Evolutionary conservation across 257 asterid genomes (phyloP), one percentile per base, ranked within the genome.

Genomic region (Dorcoceras hygrometricum): DNA sequence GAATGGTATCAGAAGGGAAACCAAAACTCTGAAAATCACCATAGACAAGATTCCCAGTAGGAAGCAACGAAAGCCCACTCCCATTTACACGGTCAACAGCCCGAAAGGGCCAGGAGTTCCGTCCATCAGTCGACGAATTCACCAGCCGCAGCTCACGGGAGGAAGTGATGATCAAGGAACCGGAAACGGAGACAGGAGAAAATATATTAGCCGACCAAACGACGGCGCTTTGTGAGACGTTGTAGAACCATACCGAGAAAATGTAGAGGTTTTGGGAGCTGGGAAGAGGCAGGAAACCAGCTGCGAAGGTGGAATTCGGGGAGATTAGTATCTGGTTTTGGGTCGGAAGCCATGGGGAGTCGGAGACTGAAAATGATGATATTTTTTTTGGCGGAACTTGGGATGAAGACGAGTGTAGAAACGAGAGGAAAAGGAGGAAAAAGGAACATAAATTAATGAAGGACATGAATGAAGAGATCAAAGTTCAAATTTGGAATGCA

Each of bases 241-340:
- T 76, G 74, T 57, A 57, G 78, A 76, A 89, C 95, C 95, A 89
- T 9, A 89, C 70, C 34, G 88, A 86, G 80, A 89, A 89, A 14
- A 79, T 83, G 80, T 67, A 86, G 65, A 78, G 86, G 46, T 53
- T n/a, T 18, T 71, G 69, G 24, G 83, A 74, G 31, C 23, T 24
- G 19, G 66, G 76, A 27, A 62, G 19, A 25, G 73, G 75, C 60
- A 56, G 78, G 58, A 80, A 80, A 2, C 88, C 88, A 61, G 88
- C 88, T 61, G 88, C 70, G 66, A 81, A 70, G 68, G 78, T 69
- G 81, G 87, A 75, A 75, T 80, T 71, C 23, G 84, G 80, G 50
- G 96, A 86, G 27, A 90, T 59, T 32, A 90, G 89, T 55, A 73
- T 79, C 54, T 66, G 86, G 76, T 80, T 79, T 43, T 84, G 90